Evolutionary conservation across 495 filamentous ascomycete genomes (phyloP).

Genomic region (Parathielavia appendiculata): DNA sequence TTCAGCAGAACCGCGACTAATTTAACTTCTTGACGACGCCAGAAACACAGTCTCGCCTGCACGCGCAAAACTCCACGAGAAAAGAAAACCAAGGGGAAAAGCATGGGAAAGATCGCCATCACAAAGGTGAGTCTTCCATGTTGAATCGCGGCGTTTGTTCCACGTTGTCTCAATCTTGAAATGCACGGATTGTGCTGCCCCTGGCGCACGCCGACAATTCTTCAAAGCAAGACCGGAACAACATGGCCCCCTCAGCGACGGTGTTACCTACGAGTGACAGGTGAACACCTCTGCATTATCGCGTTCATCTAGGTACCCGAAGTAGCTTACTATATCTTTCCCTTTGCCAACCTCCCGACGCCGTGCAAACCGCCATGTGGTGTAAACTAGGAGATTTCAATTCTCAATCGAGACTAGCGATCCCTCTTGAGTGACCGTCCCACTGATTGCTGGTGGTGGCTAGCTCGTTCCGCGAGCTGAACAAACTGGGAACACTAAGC

Average conservation of each 20-base stretch:
- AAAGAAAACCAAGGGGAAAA: neutral
- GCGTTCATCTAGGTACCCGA: no score
- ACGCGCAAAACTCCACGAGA: neutral
- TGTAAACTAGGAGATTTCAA: neutral
- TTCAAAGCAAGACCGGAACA: neutral
- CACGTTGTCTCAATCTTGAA: neutral
- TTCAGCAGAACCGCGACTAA: constrained; percentile 3
- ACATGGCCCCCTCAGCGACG: neutral
- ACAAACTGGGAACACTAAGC: neutral
- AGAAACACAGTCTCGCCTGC: neutral
- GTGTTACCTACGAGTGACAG: no score
- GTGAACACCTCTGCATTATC: no score
- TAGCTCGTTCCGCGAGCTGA: neutral
- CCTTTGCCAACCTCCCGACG: neutral
- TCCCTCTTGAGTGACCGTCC: neutral
- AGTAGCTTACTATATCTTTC: neutral
- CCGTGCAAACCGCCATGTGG: neutral
- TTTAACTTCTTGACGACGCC: constrained; percentile 1
- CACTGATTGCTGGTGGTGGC: neutral
- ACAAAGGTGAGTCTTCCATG: neutral
- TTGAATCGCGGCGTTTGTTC: neutral
- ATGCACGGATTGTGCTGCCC: neutral
- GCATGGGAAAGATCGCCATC: neutral
- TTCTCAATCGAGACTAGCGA: neutral
- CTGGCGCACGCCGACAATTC: neutral